Percentiles rank a stretch among this genome's conserved stretches.
phyloP scores from a whole-genome alignment of 306 rosid species.

The Quercus glauca region DNA sequence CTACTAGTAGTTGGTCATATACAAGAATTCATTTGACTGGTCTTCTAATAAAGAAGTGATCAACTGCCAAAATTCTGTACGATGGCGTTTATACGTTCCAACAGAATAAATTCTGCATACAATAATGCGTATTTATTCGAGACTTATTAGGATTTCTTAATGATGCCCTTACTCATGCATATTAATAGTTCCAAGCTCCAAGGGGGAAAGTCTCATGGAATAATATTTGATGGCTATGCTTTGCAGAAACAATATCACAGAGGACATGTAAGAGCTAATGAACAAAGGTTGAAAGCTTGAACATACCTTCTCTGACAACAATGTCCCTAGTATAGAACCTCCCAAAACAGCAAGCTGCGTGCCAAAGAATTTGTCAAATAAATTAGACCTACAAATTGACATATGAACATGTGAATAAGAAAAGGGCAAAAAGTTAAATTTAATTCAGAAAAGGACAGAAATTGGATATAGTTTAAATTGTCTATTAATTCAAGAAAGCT shows the following conservation, averaged over 20 bases:
- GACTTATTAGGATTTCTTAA: background rate
- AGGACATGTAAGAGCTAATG: background rate
- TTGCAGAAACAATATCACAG: constrained; percentile 1
- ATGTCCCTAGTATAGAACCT: constrained; percentile 85
- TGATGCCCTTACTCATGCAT: background rate
- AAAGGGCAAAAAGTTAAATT: constrained; percentile 16
- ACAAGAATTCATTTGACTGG: background rate
- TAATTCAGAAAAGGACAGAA: constrained; percentile 6
- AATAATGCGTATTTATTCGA: background rate
- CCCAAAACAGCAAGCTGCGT: constrained; percentile 91
- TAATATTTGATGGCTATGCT: background rate
- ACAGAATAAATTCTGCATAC: background rate
- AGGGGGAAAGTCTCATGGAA: constrained; percentile 18
- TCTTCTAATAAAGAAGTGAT: background rate
- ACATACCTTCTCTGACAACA: constrained; percentile 90
- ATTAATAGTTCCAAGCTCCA: background rate
- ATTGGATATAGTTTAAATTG: background rate
- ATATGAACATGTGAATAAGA: constrained; percentile 9
- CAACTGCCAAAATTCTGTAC: background rate
- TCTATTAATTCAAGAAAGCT: background rate
- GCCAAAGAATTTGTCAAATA: constrained; percentile 4
- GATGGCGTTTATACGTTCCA: background rate
- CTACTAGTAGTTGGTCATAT: background rate
- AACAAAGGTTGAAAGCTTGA: constrained; percentile 20
- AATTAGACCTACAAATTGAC: constrained; percentile 1